phyloP scores from a whole-genome alignment of 768 basidiomycete genomes.

The Suillus sp. region DNA sequence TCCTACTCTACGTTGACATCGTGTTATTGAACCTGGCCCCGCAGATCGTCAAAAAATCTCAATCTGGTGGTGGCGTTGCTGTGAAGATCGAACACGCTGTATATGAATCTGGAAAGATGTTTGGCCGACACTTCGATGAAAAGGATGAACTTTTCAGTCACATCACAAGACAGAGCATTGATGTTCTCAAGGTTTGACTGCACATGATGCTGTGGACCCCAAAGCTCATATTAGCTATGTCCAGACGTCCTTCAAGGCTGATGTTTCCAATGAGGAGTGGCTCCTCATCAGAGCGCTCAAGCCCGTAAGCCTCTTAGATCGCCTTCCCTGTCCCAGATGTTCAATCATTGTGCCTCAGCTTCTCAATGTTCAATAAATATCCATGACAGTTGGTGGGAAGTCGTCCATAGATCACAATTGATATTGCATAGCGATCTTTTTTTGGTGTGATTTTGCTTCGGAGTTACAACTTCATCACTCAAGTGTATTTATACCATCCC shows the following conservation, averaged over 20 bases:
- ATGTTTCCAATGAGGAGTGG: slow-evolving; percentile 93
- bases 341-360: slow-evolving; percentile 30
- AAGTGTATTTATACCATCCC: slow-evolving; percentile 34
- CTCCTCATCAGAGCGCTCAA: slow-evolving; percentile 87
- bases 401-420: slow-evolving; percentile 14
- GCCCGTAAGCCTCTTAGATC: slow-evolving; percentile 47
- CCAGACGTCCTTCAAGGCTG: slow-evolving; percentile 82
- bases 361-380: slow-evolving; percentile 37
- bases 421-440: not conserved
- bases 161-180: slow-evolving; percentile 91
- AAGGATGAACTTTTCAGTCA: slow-evolving; percentile 93
- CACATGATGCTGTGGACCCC: not conserved
- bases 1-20: not conserved
- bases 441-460: slow-evolving; percentile 20
- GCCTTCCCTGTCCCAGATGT: slow-evolving; percentile 2
- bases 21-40: not conserved
- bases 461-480: slow-evolving; percentile 26
- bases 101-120: slow-evolving; percentile 94
- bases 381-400: not conserved
- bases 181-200: slow-evolving; percentile 82
- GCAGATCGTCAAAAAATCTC: slow-evolving; percentile 88
- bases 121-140: slow-evolving; percentile 93
- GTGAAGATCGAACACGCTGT: slow-evolving; percentile 98
- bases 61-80: slow-evolving; percentile 95
- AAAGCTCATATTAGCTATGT: slow-evolving; percentile 17